phyloP scores from a whole-genome alignment of 495 filamentous ascomycete genomes.

The Penicillium cosmopolitanum region DNA sequence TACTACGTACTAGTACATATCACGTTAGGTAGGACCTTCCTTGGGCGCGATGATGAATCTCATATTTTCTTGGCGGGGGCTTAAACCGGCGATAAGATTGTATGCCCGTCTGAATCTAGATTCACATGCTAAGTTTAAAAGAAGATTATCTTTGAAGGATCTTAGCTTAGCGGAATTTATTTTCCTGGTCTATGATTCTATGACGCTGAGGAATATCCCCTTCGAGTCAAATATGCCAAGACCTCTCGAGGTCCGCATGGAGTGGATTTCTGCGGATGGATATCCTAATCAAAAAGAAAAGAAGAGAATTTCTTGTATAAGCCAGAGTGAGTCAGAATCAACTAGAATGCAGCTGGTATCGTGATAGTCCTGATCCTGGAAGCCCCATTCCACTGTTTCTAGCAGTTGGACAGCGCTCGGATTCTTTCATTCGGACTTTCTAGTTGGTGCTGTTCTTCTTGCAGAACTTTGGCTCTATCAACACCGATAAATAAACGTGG shows the following conservation, averaged over 20 bases:
- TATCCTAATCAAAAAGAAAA: not conserved
- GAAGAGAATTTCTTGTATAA: too few relatives aligned
- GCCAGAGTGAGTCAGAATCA: not conserved
- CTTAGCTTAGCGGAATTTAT: slow-evolving; percentile 1
- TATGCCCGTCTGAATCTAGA: not conserved
- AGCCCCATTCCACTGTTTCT: not conserved
- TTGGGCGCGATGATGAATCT: not conserved
- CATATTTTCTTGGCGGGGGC: not conserved
- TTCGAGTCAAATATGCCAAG: not conserved
- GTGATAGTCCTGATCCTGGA: not conserved
- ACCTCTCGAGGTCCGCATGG: not conserved
- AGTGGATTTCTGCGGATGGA: not conserved
- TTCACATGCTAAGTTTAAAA: too few relatives aligned
- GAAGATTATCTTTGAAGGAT: not conserved
- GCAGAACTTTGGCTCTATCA: too few relatives aligned
- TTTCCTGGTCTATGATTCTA: not conserved
- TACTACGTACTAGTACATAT: too few relatives aligned
- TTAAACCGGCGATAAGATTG: slow-evolving; percentile 4
- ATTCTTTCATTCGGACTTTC: too few relatives aligned
- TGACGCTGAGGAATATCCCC: not conserved
- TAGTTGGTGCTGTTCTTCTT: too few relatives aligned
- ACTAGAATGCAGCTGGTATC: not conserved
- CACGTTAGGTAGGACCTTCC: too few relatives aligned
- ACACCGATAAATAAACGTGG: too few relatives aligned
- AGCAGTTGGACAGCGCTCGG: not conserved